phyloP scores from a whole-genome alignment of 139 green algal genomes.

The Volvox reticuliferus region DNA sequence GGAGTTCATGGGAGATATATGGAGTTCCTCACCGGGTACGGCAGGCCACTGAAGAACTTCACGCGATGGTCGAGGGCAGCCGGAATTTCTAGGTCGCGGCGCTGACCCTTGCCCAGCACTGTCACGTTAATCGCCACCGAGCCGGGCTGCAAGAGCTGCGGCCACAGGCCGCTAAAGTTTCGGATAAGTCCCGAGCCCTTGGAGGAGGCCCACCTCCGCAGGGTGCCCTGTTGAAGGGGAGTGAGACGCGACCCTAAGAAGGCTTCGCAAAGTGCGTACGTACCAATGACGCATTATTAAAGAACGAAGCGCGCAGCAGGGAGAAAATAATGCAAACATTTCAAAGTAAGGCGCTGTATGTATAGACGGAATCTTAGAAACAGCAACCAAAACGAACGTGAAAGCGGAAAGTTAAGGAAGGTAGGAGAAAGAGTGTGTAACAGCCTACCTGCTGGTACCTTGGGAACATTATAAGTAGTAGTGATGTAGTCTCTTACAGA shows the following conservation, averaged over 20 bases:
- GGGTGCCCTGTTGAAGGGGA: not conserved
- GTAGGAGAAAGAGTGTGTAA: no score
- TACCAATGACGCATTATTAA: not conserved
- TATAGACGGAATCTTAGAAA: not conserved
- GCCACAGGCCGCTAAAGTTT: constrained; percentile 23
- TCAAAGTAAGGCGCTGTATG: not conserved
- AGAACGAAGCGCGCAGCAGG: not conserved
- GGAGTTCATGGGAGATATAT: not conserved
- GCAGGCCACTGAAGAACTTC: not conserved
- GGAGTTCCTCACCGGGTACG: constrained; percentile 2
- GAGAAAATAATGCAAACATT: not conserved
- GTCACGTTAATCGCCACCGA: not conserved
- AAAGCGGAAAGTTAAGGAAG: no score
- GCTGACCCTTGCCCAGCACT: not conserved
- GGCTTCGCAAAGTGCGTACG: not conserved
- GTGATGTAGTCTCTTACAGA: no score
- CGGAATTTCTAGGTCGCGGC: constrained; percentile 3
- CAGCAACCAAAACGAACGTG: no score
- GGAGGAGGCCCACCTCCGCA: constrained; percentile 7
- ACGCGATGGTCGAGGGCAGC: not conserved
- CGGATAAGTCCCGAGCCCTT: constrained; percentile 12
- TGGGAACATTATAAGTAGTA: no score
- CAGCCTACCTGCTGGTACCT: no score
- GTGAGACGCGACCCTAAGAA: no score
- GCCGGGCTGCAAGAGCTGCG: not conserved